These are phyloP conservation scores for Candida nanaspora DNA, from an alignment of 805 yeast species.

Conservation along the genomic window DNA sequence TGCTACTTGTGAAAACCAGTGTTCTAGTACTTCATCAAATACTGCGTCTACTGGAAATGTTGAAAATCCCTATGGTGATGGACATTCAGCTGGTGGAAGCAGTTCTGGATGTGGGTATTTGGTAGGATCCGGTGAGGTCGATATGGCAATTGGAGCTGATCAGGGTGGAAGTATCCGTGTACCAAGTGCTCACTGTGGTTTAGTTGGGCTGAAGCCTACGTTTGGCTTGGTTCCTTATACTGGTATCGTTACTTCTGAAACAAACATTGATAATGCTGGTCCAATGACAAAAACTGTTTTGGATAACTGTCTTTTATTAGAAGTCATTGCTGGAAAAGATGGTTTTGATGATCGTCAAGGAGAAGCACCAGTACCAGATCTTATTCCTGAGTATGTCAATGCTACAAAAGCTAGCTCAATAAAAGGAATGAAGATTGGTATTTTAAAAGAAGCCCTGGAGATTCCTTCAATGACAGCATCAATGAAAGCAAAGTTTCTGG, in stretches of 20 bases:
- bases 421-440: conserved; percentile 26
- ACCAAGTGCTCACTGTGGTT: conserved; percentile 32
- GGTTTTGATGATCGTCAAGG: conserved; percentile 25
- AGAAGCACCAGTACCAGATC: conserved; percentile 8
- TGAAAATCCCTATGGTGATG: conserved; percentile 34
- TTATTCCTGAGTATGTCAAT: conserved; percentile 17
- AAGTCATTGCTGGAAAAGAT: conserved; percentile 30
- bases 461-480: conserved; percentile 24
- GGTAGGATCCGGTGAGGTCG: conserved; percentile 40
- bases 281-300: conserved; percentile 30
- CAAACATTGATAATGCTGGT: conserved; percentile 30
- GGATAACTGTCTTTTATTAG: conserved; percentile 24
- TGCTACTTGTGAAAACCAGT: conserved; percentile 30
- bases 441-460: conserved; percentile 28
- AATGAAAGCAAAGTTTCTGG: conserved; percentile 19
- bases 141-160: conserved; percentile 26
- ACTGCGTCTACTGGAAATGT: conserved; percentile 35
- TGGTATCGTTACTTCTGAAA: conserved; percentile 28
- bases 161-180: conserved; percentile 44
- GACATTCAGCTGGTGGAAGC: conserved; percentile 34
- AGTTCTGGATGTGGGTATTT: conserved; percentile 39
- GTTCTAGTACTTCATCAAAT: conserved; percentile 20
- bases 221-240: conserved; percentile 36
- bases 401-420: conserved; percentile 11
- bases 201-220: conserved; percentile 40